Base-by-base conservation (phyloP, 129 eudicot species). In the Saposhnikovia divaricata region DNA sequence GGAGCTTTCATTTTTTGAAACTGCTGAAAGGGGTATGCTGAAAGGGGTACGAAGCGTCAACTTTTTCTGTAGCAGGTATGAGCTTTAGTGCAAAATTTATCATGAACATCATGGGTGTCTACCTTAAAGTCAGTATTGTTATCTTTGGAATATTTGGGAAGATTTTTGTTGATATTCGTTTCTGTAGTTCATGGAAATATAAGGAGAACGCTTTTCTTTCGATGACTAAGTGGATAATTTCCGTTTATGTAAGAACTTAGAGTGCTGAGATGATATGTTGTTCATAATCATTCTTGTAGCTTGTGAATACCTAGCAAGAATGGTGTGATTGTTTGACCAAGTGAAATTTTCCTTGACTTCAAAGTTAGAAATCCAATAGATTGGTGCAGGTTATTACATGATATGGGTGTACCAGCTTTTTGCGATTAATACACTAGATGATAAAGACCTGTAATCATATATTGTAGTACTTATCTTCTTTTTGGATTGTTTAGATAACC, bases 401-500 rank as follows among this genome's bases (percentile, higher is more conserved):
- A 19, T 1, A 59, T 23, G 31, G 68, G 31, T 59, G 4, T 59
- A 9, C 13, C 31, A 8, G 4, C 4, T 23, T 21, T 57, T 57
- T 57, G 27, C 23, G 28, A 57, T 21, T 57, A 57, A 21, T 4
- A 57, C 66, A 21, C 66, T 57, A 57, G 66, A 57, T 23, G 31
- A 59, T 2, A 21, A 9, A 23, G 31, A 59, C 10, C 4, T 59
- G 34, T 23, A 59, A 23, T 59, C 5, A 8, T 57, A 21, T 57
- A 23, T 23, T 6, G 12, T 34, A n/a, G 34, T 9, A 61, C 25
- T 59, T 61, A 0, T n/a, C 69, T 9, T 61, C 69, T 9, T 9
- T 61, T 61, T 61, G 69, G 37, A 61, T n/a, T 61, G 69, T 61
- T 61, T n/a, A n/a, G 69, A 61, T 61, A 61, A 61, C 31, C 15